Base-by-base conservation (phyloP, 208 protist genomes). In the Crithidia fasciculata region DNA sequence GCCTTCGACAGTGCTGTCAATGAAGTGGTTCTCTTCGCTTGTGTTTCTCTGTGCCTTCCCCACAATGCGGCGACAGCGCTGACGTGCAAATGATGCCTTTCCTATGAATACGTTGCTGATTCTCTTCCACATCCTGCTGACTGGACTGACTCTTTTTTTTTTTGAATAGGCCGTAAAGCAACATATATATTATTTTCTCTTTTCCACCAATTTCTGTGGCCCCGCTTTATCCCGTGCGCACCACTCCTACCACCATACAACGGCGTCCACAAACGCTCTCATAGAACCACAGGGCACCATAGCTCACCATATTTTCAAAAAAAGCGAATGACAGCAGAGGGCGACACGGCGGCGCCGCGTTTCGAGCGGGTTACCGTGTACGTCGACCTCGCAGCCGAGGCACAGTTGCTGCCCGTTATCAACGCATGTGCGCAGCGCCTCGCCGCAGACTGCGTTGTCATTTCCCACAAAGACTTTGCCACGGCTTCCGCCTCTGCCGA, bases 361-460 rank as follows among this genome's bases (percentile, higher is more conserved):
- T 74, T 79, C 39, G 60, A 73, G 45, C 66, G 74, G 15, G 45
- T 74, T 39, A 79, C 74, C 19, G 59, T 74, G 2, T 79, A 79
- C 57, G 59, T 74, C n/a, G 74, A 72, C 50, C 37, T 79, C 8
- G 50, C 5, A 13, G 6, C 40, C 2, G 67, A 72, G 39, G 40
- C 2, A 13, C 12, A 61, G 55, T 18, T 72, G 7, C 39, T 72
- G 28, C 64, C 49, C 1, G 15, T 39, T 2, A 59, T 69, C 0
- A 8, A 19, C 6, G 64, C 12, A 2, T 59, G 40, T 8, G 64
- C 64, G 4, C 2, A 10, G 4, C 36, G n/a, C 1, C 64, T 69
- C 9, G 64, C 64, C 9, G 39, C 49, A 5, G 39, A 37, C 36
- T 69, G 64, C 16, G 16, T 47, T 4, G 7, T 69, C 8, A 7